Conservation (phyloP, 257 asterid species). For the Forsythia viridissima region DNA sequence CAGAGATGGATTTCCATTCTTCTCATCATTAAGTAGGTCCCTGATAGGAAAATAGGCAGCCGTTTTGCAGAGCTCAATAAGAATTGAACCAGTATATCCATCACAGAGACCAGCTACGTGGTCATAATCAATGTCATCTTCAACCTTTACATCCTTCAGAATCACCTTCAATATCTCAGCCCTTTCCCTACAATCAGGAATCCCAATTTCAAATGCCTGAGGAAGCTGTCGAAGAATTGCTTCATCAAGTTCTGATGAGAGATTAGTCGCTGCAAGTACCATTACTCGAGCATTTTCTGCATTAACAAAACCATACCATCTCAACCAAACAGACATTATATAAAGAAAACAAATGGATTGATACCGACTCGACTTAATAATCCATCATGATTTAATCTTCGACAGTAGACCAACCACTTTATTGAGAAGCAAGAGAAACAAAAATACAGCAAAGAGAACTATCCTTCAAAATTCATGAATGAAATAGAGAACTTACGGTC, state of each 20-base stretch:
- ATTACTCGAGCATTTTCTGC: constrained; percentile 85
- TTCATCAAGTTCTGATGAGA: constrained; percentile 98
- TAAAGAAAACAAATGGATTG: too few relatives aligned
- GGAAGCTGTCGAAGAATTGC: constrained; percentile 96
- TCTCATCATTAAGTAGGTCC: constrained; percentile 75
- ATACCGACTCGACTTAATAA: background rate
- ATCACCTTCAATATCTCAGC: constrained; percentile 76
- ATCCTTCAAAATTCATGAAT: background rate
- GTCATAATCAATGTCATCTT: constrained; percentile 61
- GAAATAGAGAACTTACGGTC: constrained; percentile 57
- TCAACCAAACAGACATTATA: constrained; percentile 19
- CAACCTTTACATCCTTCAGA: constrained; percentile 74
- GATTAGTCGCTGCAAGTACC: constrained; percentile 98
- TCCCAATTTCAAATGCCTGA: constrained; percentile 90
- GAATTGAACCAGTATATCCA: constrained; percentile 89
- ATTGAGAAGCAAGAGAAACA: too few relatives aligned
- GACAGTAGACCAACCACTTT: too few relatives aligned
- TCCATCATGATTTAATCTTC: too few relatives aligned
- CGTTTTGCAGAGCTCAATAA: constrained; percentile 85
- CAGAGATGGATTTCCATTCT: constrained; percentile 48
- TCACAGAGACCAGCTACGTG: constrained; percentile 68
- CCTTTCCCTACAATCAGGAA: constrained; percentile 69
- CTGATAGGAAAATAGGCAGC: constrained; percentile 91
- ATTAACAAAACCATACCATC: constrained; percentile 10
- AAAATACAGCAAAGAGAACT: too few relatives aligned